These are phyloP conservation scores for Daphne laureola DNA, from an alignment of 441 rosid genomes.

Conservation along the genomic window DNA sequence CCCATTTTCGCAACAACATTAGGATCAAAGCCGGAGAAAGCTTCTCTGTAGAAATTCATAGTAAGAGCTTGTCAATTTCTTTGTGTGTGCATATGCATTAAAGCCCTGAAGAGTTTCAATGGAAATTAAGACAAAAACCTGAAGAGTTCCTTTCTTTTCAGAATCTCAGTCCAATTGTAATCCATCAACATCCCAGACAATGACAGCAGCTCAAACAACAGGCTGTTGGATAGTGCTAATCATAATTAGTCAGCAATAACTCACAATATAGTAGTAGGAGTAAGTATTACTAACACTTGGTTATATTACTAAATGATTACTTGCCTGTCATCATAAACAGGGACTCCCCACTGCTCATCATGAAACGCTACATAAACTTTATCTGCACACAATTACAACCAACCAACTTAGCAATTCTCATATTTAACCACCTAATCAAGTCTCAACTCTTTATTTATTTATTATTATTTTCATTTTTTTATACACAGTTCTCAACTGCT, in stretches of 20 bases:
- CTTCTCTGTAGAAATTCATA: constrained; percentile 36
- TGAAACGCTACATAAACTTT: constrained; percentile 73
- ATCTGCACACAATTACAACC: constrained; percentile 34
- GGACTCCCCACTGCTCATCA: constrained; percentile 94
- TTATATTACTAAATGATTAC: constrained; percentile 8
- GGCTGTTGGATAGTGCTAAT: constrained; percentile 27
- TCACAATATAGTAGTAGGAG: neutral
- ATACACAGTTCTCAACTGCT: no score
- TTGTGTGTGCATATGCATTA: no score
- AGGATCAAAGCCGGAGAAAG: constrained; percentile 72
- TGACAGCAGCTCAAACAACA: constrained; percentile 82
- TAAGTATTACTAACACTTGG: neutral
- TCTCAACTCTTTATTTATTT: no score
- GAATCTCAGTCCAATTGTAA: constrained; percentile 91
- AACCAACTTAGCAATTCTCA: neutral
- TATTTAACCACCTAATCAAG: no score
- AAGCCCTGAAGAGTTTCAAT: no score
- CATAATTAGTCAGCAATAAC: neutral
- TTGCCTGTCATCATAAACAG: constrained; percentile 78
- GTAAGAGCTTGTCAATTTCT: no score
- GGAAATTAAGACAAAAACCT: constrained; percentile 29
- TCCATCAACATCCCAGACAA: constrained; percentile 95
- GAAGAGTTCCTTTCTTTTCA: constrained; percentile 60
- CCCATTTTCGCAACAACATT: constrained; percentile 70
- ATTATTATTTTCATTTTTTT: no score